Base-by-base conservation (phyloP, 1,284 basidiomycete species). In the Serendipita sp. region DNA sequence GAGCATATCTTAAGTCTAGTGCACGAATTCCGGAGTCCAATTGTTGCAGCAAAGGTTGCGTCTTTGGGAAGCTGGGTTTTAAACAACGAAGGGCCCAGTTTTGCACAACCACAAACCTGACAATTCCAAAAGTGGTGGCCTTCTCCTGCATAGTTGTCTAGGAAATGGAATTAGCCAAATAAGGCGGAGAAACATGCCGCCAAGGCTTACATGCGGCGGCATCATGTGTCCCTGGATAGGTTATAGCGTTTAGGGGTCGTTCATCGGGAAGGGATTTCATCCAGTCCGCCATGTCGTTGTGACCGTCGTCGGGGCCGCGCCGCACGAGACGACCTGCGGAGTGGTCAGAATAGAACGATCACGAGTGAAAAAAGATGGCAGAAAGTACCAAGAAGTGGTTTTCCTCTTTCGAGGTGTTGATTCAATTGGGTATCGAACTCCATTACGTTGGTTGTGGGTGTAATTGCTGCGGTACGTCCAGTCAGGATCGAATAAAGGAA, bases 1-100 rank as follows among this genome's bases (percentile, higher is more conserved):
- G 53, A 30, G 53, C 53, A 34, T 58, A 58, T n/a, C 53, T 26
- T 8, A 58, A 32, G n/a, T 58, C 53, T n/a, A 58, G 53, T n/a
- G 53, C 53, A n/a, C 53, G 53, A 35, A 58, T 58, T 8, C 53
- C 53, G 0, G 26, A n/a, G 32, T 58, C 53, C 8, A 58, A 26
- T 58, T 58, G 53, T 30, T 4, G 15, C 17, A 58, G 32, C 26
- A 58, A n/a, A 0, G 53, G 53, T 32, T 10, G 26, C 4, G 26
- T 58, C 53, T 58, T 5, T 41, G 2, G 13, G 38, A 58, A 32
- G 17, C 0, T 49, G 5, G 45, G 2, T 44, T 12, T 12, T 12
- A 12, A 44, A 44, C 12, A 17, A 44, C 42, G 29, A 49, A 22
- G 6, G 45, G 1, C 8, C n/a, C 47, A n/a, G 5, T 49, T 49